phyloP scores from a whole-genome alignment of 352 stramenopile species.

The Phytophthora pisi region DNA sequence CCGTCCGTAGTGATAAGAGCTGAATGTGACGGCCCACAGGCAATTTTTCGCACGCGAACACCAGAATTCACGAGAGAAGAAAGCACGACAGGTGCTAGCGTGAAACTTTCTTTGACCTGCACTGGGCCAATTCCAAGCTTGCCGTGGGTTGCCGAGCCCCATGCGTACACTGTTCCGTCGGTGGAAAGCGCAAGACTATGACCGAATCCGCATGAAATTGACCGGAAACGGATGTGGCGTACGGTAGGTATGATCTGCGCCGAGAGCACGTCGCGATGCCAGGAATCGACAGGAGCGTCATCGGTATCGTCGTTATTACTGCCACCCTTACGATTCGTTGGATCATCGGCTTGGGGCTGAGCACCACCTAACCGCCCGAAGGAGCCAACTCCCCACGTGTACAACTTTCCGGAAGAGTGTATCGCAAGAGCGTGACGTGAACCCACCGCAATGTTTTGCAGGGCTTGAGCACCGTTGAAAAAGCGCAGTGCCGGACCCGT shows the following conservation, averaged over 20 bases:
- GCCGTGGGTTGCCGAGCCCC: constrained; percentile 72
- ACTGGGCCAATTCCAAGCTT: constrained; percentile 71
- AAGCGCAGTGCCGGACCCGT: constrained; percentile 46
- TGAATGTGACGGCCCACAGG: constrained; percentile 80
- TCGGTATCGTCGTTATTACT: constrained; percentile 12
- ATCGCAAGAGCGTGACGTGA: constrained; percentile 74
- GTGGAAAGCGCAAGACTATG: constrained; percentile 73
- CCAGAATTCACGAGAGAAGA: constrained; percentile 28
- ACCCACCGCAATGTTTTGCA: constrained; percentile 64
- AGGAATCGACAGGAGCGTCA: constrained; percentile 30
- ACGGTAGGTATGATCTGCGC: constrained; percentile 56
- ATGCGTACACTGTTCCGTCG: constrained; percentile 72
- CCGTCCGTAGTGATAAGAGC: constrained; percentile 65
- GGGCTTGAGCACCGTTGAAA: constrained; percentile 59
- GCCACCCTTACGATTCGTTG: not conserved
- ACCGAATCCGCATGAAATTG: constrained; percentile 65
- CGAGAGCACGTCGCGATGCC: constrained; percentile 59
- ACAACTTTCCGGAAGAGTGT: constrained; percentile 66
- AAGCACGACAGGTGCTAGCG: constrained; percentile 55
- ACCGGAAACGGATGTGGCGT: constrained; percentile 52
- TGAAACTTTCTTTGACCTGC: constrained; percentile 64
- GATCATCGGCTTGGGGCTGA: constrained; percentile 4
- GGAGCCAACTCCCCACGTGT: constrained; percentile 73
- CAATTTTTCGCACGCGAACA: constrained; percentile 63
- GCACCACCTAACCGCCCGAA: constrained; percentile 67